These are phyloP conservation scores for Wickerhamiella vanderwaltii DNA, from an alignment of 805 yeast species.

Conservation along the genomic window DNA sequence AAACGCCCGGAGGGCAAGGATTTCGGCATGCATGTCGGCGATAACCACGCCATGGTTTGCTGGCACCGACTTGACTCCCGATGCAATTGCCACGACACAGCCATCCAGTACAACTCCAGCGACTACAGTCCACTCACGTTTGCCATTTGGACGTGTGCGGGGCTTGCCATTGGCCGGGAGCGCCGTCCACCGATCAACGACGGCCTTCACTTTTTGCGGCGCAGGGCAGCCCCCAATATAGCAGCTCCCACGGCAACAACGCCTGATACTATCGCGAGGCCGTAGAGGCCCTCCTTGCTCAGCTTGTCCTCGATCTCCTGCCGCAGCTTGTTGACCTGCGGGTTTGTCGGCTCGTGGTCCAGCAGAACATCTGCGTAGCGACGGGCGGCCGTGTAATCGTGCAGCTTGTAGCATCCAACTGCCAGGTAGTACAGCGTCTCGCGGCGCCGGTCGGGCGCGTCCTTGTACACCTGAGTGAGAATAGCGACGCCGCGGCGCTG, in stretches of 20 bases:
- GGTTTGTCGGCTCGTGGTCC: slow-evolving; percentile 70
- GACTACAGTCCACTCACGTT: slow-evolving; percentile 70
- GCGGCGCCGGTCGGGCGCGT: slow-evolving; percentile 69
- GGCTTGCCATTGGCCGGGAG: slow-evolving; percentile 45
- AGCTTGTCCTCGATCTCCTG: slow-evolving; percentile 72
- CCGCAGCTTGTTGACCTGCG: slow-evolving; percentile 61
- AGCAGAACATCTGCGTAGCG: slow-evolving; percentile 70
- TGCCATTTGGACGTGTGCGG: slow-evolving; percentile 45
- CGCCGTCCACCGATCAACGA: slow-evolving; percentile 18
- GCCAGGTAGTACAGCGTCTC: slow-evolving; percentile 83
- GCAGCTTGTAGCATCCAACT: slow-evolving; percentile 76
- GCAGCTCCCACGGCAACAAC: slow-evolving; percentile 77
- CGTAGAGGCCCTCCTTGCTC: slow-evolving; percentile 77
- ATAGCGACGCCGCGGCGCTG: slow-evolving; percentile 72
- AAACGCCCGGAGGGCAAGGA: slow-evolving; percentile 57
- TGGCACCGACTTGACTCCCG: slow-evolving; percentile 68
- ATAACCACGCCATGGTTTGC: slow-evolving; percentile 32
- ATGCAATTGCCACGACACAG: slow-evolving; percentile 41
- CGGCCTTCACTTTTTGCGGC: slow-evolving; percentile 20
- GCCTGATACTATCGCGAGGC: slow-evolving; percentile 79
- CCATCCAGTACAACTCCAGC: slow-evolving; percentile 51
- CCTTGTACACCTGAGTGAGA: slow-evolving; percentile 47
- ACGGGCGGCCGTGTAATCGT: slow-evolving; percentile 77
- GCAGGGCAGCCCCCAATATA: slow-evolving; percentile 28
- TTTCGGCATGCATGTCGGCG: slow-evolving; percentile 89